Evolutionary conservation across 257 asterid genomes (phyloP).

Genomic region (Coffea canephora): DNA sequence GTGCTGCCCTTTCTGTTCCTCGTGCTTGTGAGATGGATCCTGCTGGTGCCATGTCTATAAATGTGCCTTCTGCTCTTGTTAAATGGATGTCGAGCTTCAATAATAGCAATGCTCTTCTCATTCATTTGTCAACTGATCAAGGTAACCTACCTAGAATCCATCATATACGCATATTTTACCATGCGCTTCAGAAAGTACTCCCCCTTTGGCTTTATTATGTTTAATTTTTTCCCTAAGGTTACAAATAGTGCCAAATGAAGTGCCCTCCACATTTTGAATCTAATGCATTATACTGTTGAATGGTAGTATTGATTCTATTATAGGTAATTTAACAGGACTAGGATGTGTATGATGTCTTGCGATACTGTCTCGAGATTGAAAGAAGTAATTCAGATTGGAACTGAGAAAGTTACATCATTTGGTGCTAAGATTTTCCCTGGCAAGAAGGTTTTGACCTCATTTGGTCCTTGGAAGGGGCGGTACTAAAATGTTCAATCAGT

Average conservation of each 20-base stretch:
- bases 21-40: conserved; percentile 88
- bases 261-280: neutral
- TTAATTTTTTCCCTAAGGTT: neutral
- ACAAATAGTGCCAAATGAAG: neutral
- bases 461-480: neutral
- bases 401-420: neutral
- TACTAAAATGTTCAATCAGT: neutral
- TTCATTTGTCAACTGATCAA: conserved; percentile 96
- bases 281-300: neutral
- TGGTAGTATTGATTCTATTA: neutral
- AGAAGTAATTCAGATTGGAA: neutral
- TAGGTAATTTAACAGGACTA: neutral
- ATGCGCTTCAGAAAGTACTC: neutral
- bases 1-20: conserved; percentile 92
- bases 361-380: neutral
- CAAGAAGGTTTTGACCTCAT: neutral
- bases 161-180: neutral
- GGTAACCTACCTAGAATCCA: conserved; percentile 37
- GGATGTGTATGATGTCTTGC: neutral
- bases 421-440: neutral
- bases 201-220: neutral
- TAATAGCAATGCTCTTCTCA: conserved; percentile 43
- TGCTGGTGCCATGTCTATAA: conserved; percentile 72
- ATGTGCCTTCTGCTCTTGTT: conserved; percentile 77
- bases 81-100: conserved; percentile 72